phyloP scores from a whole-genome alignment of 2,329 filamentous ascomycete species.

The Tolypocladium tropicale region DNA sequence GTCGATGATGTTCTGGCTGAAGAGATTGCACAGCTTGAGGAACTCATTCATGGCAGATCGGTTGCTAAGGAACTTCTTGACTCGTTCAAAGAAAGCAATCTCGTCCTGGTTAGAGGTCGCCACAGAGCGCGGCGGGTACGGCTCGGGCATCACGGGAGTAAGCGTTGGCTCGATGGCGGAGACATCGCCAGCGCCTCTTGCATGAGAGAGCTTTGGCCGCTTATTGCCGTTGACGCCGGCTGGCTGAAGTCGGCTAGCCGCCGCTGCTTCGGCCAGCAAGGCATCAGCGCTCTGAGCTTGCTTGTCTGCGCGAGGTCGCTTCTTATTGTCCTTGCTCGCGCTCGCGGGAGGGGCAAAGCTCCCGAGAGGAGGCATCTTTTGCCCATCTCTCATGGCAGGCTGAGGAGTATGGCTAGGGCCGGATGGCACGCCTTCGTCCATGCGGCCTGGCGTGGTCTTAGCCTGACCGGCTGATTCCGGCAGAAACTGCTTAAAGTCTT shows the following conservation, averaged over 20 bases:
- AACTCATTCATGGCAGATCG: slow-evolving; percentile 92
- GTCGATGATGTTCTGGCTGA: slow-evolving; percentile 86
- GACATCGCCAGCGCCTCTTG: slow-evolving; percentile 47
- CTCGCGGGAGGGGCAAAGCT: slow-evolving; percentile 81
- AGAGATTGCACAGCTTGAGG: slow-evolving; percentile 92
- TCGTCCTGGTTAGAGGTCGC: slow-evolving; percentile 74
- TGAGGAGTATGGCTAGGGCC: slow-evolving; percentile 45
- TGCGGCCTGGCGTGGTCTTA: slow-evolving; percentile 42
- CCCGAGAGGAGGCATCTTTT: slow-evolving; percentile 87
- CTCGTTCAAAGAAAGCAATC: slow-evolving; percentile 86
- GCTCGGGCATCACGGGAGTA: slow-evolving; percentile 79
- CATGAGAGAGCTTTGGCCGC: slow-evolving; percentile 66
- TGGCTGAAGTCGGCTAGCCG: slow-evolving; percentile 21
- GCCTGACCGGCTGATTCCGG: slow-evolving; percentile 65
- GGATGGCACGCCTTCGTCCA: slow-evolving; percentile 40
- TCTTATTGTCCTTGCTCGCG: slow-evolving; percentile 83
- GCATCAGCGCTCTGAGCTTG: slow-evolving; percentile 36
- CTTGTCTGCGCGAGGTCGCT: slow-evolving; percentile 59
- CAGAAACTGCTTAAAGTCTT: slow-evolving; percentile 98
- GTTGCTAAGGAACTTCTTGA: slow-evolving; percentile 93
- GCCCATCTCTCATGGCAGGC: slow-evolving; percentile 41
- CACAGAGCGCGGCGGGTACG: slow-evolving; percentile 65
- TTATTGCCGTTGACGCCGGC: slow-evolving; percentile 35
- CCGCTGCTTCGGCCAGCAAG: slow-evolving; percentile 31
- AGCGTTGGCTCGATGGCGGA: slow-evolving; percentile 72